phyloP scores from a whole-genome alignment of 2,329 filamentous ascomycete species.

The Zarea fungicola region DNA sequence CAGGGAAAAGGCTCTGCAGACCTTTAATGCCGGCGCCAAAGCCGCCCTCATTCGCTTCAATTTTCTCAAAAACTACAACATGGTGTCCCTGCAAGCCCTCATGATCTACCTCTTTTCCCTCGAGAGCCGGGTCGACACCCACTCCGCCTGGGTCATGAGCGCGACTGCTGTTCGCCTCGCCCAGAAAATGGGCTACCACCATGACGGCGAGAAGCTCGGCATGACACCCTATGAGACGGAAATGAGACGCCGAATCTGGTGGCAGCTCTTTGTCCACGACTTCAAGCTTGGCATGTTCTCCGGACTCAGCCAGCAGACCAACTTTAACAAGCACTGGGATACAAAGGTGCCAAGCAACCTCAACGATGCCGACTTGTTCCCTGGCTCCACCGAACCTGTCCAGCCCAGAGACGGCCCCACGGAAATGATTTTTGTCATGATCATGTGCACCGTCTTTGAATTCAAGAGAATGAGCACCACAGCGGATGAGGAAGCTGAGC shows the following conservation, averaged over 20 bases:
- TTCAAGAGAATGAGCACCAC: constrained; percentile 31
- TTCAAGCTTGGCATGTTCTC: constrained; percentile 52
- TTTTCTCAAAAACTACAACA: constrained; percentile 55
- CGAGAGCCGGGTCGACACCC: constrained; percentile 52
- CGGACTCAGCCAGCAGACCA: constrained; percentile 45
- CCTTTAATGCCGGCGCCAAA: constrained; percentile 48
- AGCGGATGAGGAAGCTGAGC: constrained; percentile 35
- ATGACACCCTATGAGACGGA: constrained; percentile 60
- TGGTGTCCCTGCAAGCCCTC: constrained; percentile 54
- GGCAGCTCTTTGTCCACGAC: constrained; percentile 57
- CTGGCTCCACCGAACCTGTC: constrained; percentile 45
- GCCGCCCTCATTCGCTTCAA: constrained; percentile 44
- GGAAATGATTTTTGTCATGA: constrained; percentile 54
- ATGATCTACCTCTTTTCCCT: constrained; percentile 54
- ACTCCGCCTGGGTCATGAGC: constrained; percentile 56
- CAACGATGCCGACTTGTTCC: constrained; percentile 54
- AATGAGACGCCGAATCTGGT: constrained; percentile 64
- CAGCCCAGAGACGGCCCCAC: constrained; percentile 51
- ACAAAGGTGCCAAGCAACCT: constrained; percentile 53
- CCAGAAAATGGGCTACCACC: constrained; percentile 62
- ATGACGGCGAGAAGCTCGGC: constrained; percentile 52
- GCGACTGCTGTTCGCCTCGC: constrained; percentile 59
- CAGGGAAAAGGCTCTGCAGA: constrained; percentile 44
- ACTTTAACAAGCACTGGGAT: constrained; percentile 47
- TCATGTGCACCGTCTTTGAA: constrained; percentile 45